Base-by-base conservation (phyloP, 768 basidiomycete species). In the Mycena vulgaris region DNA sequence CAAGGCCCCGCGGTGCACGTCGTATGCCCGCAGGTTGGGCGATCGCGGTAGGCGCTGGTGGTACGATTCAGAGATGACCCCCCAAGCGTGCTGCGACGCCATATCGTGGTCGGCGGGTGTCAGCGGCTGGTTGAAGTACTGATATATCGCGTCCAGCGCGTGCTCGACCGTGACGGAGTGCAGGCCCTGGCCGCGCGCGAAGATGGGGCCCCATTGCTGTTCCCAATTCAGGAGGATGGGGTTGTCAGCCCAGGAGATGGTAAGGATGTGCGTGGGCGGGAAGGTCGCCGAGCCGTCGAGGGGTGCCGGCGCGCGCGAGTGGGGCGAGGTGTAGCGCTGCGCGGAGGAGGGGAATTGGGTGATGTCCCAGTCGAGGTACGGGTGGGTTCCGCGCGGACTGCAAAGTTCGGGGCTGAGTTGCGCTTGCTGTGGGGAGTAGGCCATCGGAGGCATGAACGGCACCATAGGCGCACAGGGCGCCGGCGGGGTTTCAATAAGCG, bases 71-170 rank as follows among this genome's bases (percentile, higher is more conserved):
- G 30, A 59, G 14, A 64, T 45, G 25, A 58, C 1, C 5, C n/a
- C 31, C 68, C 68, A 69, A 0, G 56, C 30, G 31, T 21, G 55
- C 47, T 16, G 30, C 21, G 59, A 19, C 9, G 60, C 35, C 2
- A 8, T 3, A 16, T 33, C 55, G 47, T 28, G 33, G 42, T 72
- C 63, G 2, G 21, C 33, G n/a, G 27, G 10, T 8, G 73, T 77
- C 45, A 85, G 55, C 1, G 77, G 78, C 25, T 47, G 70, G 69
- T 82, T 80, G 70, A 83, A 82, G 66, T 80, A 83, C 3, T 57
- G 33, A 56, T 83, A 76, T n/a, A 85, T 76, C 3, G 79, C 81
- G 2, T 78, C 70, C 23, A 85, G 66, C 57, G 83, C 31, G 70
- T 83, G 79, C 45, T 69, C 61, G 7, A 83, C 40, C 21, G 78